Evolutionary conservation across 208 protist species (phyloP), one percentile per base, ranked within the genome.

Genomic region (Leishmania turanica): DNA sequence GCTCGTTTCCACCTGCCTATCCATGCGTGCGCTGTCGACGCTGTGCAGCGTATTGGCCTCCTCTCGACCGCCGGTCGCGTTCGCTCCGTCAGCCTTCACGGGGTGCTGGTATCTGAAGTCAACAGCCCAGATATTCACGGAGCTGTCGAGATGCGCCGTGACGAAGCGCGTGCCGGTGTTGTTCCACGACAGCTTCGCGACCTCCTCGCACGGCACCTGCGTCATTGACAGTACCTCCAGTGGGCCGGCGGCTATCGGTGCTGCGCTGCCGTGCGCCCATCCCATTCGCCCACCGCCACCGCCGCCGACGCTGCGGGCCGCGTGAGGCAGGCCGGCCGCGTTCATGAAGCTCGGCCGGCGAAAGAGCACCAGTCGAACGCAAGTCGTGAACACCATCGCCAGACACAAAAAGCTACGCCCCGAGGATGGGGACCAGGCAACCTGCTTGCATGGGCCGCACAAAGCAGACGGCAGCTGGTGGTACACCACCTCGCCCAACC

Each of bases 391-490:
- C 5, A 94, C 91, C 49, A 90, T 88, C 34, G 92, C 91, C 27
- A 97, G 88, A 15, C 90, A 87, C 73, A 94, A 79, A 75, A 96
- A 97, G 83, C 93, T 97, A 45, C 91, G 88, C 21, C 94, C 94
- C 7, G 93, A 88, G 3, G 85, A 88, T 21, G 94, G 94, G 4
- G 94, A 74, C 93, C 94, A 97, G 27, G 86, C 78, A 9, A 97
- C 89, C 54, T 96, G 92, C 45, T 70, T 87, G 69, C 87, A 87
- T n/a, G 74, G 53, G 68, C 42, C 82, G 42, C 68, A 53, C 47
- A 21, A 73, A 37, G 53, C 70, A 24, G 65, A 65, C 27, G 64
- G 68, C 13, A 65, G 72, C 3, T 79, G 71, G 45, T 82, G 77
- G 51, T 84, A 93, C 11, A 87, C 83, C 13, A 90, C 65, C 54